phyloP scores from a whole-genome alignment of 306 rosid genomes.

The Castanospermum australe region DNA sequence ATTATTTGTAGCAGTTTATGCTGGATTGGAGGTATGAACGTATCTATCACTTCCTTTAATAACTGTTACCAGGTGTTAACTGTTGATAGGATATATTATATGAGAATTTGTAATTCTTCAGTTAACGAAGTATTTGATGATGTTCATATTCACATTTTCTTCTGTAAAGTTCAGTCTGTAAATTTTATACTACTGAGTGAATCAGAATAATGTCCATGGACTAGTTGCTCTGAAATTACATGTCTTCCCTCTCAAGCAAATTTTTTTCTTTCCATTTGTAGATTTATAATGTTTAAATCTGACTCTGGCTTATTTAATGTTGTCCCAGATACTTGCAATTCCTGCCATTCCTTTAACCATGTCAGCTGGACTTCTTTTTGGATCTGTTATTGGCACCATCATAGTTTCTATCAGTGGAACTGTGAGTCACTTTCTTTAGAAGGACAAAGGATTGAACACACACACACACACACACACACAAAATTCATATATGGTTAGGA shows the following conservation, averaged over 20 bases:
- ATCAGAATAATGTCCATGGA: neutral
- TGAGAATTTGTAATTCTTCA: neutral
- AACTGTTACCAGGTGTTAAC: neutral
- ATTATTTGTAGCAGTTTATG: constrained; percentile 87
- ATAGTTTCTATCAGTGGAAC: constrained; percentile 96
- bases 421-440: constrained; percentile 42
- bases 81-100: neutral
- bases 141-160: neutral
- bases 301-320: constrained; percentile 27
- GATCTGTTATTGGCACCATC: constrained; percentile 75
- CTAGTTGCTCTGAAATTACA: neutral
- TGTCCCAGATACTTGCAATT: constrained; percentile 82
- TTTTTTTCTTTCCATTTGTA: neutral
- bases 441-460: neutral
- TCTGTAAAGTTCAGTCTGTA: neutral
- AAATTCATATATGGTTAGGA: neutral
- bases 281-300: neutral
- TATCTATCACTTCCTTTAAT: constrained; percentile 16
- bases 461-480: neutral
- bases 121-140: neutral
- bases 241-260: neutral
- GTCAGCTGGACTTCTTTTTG: constrained; percentile 98
- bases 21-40: constrained; percentile 81
- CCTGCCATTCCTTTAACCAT: constrained; percentile 93
- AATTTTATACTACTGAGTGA: neutral